These are phyloP conservation scores for Globisporangium cederbergense DNA, from an alignment of 352 stramenopile species.

Conservation along the genomic window DNA sequence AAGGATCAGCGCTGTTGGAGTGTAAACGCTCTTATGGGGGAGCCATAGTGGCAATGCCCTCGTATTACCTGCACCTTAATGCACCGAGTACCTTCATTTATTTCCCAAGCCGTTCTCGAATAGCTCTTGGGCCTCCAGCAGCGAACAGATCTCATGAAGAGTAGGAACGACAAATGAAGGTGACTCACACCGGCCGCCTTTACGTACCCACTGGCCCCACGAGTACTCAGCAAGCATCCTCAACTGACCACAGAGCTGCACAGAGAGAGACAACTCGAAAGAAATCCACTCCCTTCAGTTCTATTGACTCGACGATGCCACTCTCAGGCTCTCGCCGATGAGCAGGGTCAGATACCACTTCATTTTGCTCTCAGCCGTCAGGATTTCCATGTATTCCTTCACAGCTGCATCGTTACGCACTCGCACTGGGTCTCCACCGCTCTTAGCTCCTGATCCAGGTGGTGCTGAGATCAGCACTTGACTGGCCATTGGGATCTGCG, in stretches of 20 bases:
- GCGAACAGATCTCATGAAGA: background rate
- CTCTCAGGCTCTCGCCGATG: conserved; percentile 28
- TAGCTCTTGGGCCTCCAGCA: background rate
- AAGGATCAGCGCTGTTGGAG: too few relatives aligned
- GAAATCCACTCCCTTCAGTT: background rate
- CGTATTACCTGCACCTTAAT: too few relatives aligned
- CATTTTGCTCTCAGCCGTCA: conserved; percentile 2
- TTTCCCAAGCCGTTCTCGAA: background rate
- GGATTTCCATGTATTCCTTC: conserved; percentile 12
- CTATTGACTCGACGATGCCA: background rate
- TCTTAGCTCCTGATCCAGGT: background rate
- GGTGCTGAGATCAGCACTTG: conserved; percentile 18
- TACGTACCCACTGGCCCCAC: background rate
- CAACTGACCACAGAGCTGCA: background rate
- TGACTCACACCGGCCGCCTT: background rate
- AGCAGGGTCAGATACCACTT: conserved; percentile 30
- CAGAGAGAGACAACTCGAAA: background rate
- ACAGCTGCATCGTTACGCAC: conserved; percentile 10
- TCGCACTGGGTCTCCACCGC: background rate
- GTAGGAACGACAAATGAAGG: background rate
- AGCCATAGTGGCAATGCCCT: too few relatives aligned
- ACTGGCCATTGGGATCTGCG: conserved; percentile 7
- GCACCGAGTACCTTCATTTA: too few relatives aligned
- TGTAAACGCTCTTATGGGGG: too few relatives aligned
- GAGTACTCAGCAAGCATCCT: background rate